These are phyloP conservation scores for Dioszegia crocea DNA, from an alignment of 768 basidiomycete species.

Conservation along the genomic window DNA sequence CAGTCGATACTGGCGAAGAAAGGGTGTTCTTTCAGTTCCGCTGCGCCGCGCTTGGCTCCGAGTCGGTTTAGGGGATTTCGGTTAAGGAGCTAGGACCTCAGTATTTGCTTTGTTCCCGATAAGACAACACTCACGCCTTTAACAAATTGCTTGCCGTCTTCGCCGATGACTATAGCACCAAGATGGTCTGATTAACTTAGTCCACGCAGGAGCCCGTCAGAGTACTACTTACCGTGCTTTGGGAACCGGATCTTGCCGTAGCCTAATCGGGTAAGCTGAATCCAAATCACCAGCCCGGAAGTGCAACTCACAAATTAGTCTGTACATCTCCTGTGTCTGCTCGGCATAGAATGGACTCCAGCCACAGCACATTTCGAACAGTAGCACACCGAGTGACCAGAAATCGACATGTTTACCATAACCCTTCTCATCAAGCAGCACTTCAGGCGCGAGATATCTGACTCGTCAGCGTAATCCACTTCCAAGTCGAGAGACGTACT, in stretches of 20 bases:
- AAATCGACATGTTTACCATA: conserved; percentile 99
- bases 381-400: conserved; percentile 89
- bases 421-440: conserved; percentile 95
- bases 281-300: neutral
- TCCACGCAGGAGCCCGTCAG: neutral
- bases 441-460: conserved; percentile 96
- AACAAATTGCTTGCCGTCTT: conserved; percentile 98
- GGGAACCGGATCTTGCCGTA: conserved; percentile 99
- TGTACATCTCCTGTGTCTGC: conserved; percentile 98
- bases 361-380: conserved; percentile 99
- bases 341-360: conserved; percentile 99
- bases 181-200: conserved; percentile 12
- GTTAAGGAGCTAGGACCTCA: conserved; percentile 73
- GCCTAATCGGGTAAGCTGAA: conserved; percentile 62
- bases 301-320: conserved; percentile 31
- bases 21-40: conserved; percentile 88
- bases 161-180: conserved; percentile 66
- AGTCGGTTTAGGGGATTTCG: conserved; percentile 97
- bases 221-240: conserved; percentile 56
- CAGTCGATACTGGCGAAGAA: conserved; percentile 93
- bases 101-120: neutral
- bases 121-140: conserved; percentile 72
- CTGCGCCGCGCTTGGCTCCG: conserved; percentile 83
- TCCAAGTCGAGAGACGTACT: conserved; percentile 30
- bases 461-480: conserved; percentile 4